These are phyloP conservation scores for Globisporangium camurandrum DNA, from an alignment of 352 stramenopile species.

Conservation along the genomic window DNA sequence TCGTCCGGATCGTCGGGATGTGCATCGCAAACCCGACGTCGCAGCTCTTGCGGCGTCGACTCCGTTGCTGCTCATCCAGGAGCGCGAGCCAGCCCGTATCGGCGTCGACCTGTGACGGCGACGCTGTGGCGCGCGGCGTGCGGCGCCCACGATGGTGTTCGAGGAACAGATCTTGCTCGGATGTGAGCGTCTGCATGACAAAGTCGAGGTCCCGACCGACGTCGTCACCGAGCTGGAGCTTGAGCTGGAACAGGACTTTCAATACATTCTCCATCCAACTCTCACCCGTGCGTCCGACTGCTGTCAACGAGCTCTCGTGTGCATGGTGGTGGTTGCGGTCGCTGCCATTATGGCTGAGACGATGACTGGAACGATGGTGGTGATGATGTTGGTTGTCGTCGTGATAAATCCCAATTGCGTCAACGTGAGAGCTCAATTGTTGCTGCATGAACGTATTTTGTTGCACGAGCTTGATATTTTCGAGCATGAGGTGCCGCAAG, in stretches of 20 bases:
- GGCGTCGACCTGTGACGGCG: conserved; percentile 12
- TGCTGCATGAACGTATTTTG: conserved; percentile 64
- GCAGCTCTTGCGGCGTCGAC: conserved; percentile 30
- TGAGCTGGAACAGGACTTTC: conserved; percentile 40
- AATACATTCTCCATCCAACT: conserved; percentile 74
- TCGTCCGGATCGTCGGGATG: conserved; percentile 17
- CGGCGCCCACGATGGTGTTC: conserved; percentile 13
- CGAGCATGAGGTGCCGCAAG: conserved; percentile 47
- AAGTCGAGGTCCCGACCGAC: conserved; percentile 44
- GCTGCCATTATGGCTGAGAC: not conserved
- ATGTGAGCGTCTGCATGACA: conserved; percentile 57
- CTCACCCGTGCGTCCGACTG: no score
- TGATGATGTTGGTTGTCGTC: conserved; percentile 6
- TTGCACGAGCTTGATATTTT: conserved; percentile 50
- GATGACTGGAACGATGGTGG: not conserved
- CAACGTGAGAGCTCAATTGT: conserved; percentile 52
- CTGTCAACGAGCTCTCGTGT: no score
- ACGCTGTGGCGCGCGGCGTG: conserved; percentile 7
- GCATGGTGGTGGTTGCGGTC: conserved; percentile 11
- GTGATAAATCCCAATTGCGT: conserved; percentile 47
- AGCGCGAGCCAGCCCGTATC: conserved; percentile 37
- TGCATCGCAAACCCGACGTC: conserved; percentile 12
- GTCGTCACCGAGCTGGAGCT: conserved; percentile 33
- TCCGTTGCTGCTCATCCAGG: conserved; percentile 40
- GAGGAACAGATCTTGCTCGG: conserved; percentile 59